Percentiles rank a stretch among this genome's conserved stretches.
Conservation (phyloP, 2,329 filamentous ascomycete genomes). For the Orbilia quercus region DNA sequence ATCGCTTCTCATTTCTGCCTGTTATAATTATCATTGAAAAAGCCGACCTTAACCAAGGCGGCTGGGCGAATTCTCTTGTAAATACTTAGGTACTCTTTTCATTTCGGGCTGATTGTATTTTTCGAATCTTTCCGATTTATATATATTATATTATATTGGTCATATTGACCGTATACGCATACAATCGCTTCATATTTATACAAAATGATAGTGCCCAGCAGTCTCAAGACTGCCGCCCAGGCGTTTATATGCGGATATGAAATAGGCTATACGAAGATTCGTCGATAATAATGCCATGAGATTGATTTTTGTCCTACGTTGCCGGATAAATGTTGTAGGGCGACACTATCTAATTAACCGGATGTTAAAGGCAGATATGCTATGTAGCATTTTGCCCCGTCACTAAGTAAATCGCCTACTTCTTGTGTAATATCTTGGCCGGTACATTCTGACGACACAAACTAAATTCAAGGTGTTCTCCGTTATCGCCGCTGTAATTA, state of each 20-base stretch:
- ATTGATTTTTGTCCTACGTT: not conserved
- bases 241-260: constrained; percentile 11
- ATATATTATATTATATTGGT: constrained; percentile 28
- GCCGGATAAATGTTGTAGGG: constrained; percentile 17
- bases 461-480: not conserved
- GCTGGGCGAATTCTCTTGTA: constrained; percentile 22
- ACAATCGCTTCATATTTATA: not conserved
- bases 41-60: not conserved
- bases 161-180: constrained; percentile 18
- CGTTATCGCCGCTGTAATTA: not conserved
- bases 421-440: not conserved
- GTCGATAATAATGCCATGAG: not conserved
- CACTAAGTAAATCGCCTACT: constrained; percentile 7
- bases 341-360: constrained; percentile 16
- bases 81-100: constrained; percentile 21
- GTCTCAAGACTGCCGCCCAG: too few species aligned
- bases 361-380: not conserved
- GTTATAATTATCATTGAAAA: too few species aligned
- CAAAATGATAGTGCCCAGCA: too few species aligned
- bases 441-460: constrained; percentile 6
- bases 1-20: constrained; percentile 7
- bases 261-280: constrained; percentile 33
- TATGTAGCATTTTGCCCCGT: constrained; percentile 8
- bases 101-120: constrained; percentile 18
- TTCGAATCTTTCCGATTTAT: constrained; percentile 21